phyloP scores from a whole-genome alignment of 495 filamentous ascomycete genomes.

The Penicillium flavigenum region DNA sequence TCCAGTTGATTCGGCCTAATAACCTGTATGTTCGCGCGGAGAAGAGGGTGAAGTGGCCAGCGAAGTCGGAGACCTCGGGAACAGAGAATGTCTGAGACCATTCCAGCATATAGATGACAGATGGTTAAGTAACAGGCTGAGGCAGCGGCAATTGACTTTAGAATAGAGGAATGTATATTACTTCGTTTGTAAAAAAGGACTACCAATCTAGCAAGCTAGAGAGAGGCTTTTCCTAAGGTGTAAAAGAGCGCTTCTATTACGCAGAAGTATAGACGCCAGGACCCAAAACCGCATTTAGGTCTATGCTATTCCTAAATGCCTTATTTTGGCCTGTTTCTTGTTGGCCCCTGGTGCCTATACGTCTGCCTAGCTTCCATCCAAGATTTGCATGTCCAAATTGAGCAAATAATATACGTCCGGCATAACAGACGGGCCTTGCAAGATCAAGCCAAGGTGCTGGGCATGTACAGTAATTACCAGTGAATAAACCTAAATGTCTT shows the following conservation, averaged over 20 bases:
- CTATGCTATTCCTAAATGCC: too few relatives aligned
- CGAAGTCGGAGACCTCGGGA: slow-evolving; percentile 10
- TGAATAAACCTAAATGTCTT: neutral
- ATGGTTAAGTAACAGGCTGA: neutral
- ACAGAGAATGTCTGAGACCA: neutral
- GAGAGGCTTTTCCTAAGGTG: neutral
- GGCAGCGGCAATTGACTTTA: neutral
- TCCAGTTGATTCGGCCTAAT: slow-evolving; percentile 51
- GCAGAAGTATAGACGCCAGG: too few relatives aligned
- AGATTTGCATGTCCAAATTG: neutral
- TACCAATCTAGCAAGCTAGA: neutral
- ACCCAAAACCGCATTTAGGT: too few relatives aligned
- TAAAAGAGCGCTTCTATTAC: neutral
- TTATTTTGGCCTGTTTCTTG: too few relatives aligned
- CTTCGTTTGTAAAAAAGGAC: neutral
- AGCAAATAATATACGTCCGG: neutral
- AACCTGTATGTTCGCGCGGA: slow-evolving; percentile 52
- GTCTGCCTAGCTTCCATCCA: neutral
- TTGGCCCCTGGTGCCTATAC: too few relatives aligned
- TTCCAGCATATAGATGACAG: neutral
- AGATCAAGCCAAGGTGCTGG: neutral
- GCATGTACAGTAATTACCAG: neutral
- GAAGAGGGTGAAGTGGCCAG: slow-evolving; percentile 25
- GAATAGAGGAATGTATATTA: neutral
- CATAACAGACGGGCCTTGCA: neutral